phyloP scores from a whole-genome alignment of 306 rosid genomes.

The Senna siamea region DNA sequence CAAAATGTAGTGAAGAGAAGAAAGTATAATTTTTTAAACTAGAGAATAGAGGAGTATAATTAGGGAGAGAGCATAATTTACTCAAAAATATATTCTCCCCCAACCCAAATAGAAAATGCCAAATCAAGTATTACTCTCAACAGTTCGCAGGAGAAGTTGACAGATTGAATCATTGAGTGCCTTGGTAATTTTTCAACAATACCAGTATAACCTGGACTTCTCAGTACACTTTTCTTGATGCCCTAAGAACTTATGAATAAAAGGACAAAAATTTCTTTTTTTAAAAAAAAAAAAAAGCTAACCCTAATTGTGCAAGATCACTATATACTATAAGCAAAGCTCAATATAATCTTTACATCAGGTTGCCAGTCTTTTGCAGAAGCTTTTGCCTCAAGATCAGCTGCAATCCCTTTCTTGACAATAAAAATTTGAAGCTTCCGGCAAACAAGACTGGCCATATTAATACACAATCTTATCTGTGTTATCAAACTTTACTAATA shows the following conservation, averaged over 20 bases:
- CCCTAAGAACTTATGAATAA: conserved; percentile 41
- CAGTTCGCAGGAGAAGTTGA: conserved; percentile 16
- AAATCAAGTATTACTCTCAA: conserved; percentile 1
- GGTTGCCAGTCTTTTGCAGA: conserved; percentile 35
- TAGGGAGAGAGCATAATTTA: too few relatives aligned
- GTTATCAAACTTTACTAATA: conserved; percentile 34
- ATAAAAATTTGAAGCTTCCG: conserved; percentile 38
- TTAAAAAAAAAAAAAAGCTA: conserved; percentile 27
- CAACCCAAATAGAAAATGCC: not conserved
- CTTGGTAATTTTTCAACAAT: conserved; percentile 50
- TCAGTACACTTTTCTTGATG: not conserved
- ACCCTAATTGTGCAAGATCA: conserved; percentile 42
- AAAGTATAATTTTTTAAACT: too few relatives aligned
- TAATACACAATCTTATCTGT: conserved; percentile 44
- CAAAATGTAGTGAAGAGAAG: too few relatives aligned
- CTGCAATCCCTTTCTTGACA: conserved; percentile 39
- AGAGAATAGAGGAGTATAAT: too few relatives aligned
- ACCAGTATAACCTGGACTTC: conserved; percentile 49
- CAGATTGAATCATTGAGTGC: too few relatives aligned
- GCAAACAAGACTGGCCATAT: conserved; percentile 41
- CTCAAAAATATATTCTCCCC: too few relatives aligned
- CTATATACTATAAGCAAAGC: conserved; percentile 55
- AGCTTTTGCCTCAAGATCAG: conserved; percentile 35
- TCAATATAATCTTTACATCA: conserved; percentile 51
- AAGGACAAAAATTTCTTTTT: conserved; percentile 37